phyloP scores from a whole-genome alignment of 2,329 filamentous ascomycete species.

The Zasmidium cellare region DNA sequence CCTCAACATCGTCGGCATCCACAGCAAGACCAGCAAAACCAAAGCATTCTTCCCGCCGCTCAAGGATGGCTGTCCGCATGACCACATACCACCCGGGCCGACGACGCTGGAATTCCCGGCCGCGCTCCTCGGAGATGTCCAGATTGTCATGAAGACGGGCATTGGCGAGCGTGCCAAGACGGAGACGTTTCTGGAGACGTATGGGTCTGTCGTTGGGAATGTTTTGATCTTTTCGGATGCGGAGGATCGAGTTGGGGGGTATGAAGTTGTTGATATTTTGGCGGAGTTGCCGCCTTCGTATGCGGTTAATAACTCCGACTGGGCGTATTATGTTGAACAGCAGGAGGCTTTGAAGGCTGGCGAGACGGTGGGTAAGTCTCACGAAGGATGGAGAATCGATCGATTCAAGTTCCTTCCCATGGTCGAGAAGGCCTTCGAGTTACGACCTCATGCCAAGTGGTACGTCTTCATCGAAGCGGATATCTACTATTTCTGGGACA shows the following conservation, averaged over 20 bases:
- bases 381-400: constrained; percentile 31
- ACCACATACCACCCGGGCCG: not conserved
- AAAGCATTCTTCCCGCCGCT: not conserved
- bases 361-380: not conserved
- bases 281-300: not conserved
- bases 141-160: constrained; percentile 7
- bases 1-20: not conserved
- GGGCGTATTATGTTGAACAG: not conserved
- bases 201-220: not conserved
- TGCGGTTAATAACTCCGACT: not conserved
- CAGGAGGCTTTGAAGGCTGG: not conserved
- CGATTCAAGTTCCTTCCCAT: constrained; percentile 57
- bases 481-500: constrained; percentile 56
- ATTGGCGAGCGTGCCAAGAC: not conserved
- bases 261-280: not conserved
- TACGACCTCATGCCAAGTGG: constrained; percentile 51
- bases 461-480: constrained; percentile 61
- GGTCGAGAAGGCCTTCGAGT: constrained; percentile 34
- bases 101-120: not conserved
- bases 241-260: not conserved
- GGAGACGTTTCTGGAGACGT: not conserved
- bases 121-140: not conserved
- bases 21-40: not conserved
- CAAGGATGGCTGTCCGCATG: not conserved
- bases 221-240: constrained; percentile 3